Evolutionary conservation across 805 yeast species (phyloP), one percentile per base, ranked within the genome.

Genomic region (Teunomyces atbi): DNA sequence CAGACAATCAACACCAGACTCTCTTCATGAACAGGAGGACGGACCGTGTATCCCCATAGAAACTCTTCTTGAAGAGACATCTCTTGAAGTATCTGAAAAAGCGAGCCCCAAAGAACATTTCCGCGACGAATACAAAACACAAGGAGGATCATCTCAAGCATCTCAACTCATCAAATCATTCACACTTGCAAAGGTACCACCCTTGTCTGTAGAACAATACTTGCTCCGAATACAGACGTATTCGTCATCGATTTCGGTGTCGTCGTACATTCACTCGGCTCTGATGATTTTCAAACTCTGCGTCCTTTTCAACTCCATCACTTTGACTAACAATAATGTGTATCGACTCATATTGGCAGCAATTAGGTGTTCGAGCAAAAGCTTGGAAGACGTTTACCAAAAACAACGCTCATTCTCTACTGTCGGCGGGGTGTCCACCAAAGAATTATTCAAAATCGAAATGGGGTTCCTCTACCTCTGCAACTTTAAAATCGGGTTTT

Each of bases 401-500:
- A 69, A 66, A 41, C 78, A 72, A 43, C 56, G 55, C 26, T 65
- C 66, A 39, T 74, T 69, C 49, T 75, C 78, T 35, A 68, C 67
- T 30, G 69, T 74, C n/a, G 69, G 71, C 3, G 79, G 79, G 2
- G 61, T 74, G n/a, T 66, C 64, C 39, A 55, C 61, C 7, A 57
- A 56, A 4, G 86, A 81, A 45, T 61, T 81, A 41, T 62, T 68
- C 45, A 62, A 68, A 21, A 60, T 81, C 37, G 86, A 81, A 53
- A 70, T 79, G 16, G 73, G 81, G 1, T 63, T 80, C 33, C 59
- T 81, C 46, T 77, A 75, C 52, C 55, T 79, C 39, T 49, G 76
- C 42, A 75, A 78, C 55, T 81, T 78, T 57, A 73, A 77, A 41
- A 60, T 81, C 46, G 71, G 69, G 37, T 74, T 76, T 6, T 75